phyloP scores from a whole-genome alignment of 2,329 filamentous ascomycete species.

The Helotiales sp. region DNA sequence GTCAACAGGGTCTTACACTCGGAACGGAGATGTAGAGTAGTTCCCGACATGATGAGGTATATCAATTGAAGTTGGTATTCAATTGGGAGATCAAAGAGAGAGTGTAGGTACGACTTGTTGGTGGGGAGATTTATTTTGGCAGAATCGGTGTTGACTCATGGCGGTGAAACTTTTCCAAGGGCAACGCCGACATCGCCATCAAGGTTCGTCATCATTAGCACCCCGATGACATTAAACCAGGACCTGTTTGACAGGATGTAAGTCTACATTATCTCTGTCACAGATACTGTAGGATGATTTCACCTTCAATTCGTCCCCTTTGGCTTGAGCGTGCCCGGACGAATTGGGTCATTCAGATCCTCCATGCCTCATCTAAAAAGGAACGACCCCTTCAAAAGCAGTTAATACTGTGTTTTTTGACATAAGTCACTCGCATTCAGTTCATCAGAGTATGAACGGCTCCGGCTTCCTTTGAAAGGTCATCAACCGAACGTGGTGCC shows the following conservation, averaged over 20 bases:
- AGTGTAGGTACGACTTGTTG: neutral
- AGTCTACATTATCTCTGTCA: no score
- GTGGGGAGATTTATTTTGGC: conserved; percentile 12
- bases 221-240: no score
- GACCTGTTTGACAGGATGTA: no score
- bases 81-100: conserved; percentile 18
- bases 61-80: conserved; percentile 8
- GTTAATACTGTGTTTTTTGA: neutral
- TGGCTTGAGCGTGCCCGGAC: neutral
- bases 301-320: neutral
- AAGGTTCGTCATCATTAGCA: neutral
- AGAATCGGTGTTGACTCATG: conserved; percentile 19
- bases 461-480: conserved; percentile 2
- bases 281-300: neutral
- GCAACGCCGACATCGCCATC: neutral
- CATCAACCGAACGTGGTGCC: neutral
- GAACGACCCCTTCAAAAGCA: neutral
- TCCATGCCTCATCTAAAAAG: neutral
- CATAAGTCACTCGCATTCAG: neutral
- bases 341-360: no score
- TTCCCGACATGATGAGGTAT: conserved; percentile 33
- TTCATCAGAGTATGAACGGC: neutral
- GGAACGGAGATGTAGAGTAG: conserved; percentile 40
- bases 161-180: conserved; percentile 6
- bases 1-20: conserved; percentile 37